Evolutionary conservation across 495 filamentous ascomycete genomes (phyloP).

Genomic region (Extremus antarcticus): DNA sequence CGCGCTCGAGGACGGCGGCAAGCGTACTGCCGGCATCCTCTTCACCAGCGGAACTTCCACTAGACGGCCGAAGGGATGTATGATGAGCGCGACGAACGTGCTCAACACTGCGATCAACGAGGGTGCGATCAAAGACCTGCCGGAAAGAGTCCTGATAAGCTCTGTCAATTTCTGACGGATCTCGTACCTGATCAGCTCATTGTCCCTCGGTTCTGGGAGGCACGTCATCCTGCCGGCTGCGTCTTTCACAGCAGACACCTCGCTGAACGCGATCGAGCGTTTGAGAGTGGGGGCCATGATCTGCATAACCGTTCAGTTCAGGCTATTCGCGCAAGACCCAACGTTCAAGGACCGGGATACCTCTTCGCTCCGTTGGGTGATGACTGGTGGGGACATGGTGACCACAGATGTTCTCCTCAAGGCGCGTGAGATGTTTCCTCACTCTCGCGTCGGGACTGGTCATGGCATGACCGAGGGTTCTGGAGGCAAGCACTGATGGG

Average conservation of each 20-base stretch:
- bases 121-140: background rate
- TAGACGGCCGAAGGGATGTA: slow-evolving; percentile 2
- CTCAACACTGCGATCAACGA: background rate
- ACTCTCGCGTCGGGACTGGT: background rate
- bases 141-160: background rate
- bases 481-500: no score
- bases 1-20: background rate
- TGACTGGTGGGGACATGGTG: background rate
- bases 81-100: background rate
- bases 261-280: background rate
- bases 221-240: background rate
- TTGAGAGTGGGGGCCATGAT: background rate
- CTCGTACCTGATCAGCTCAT: background rate
- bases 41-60: slow-evolving; percentile 5
- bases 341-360: background rate
- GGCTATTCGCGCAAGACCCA: background rate
- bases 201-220: background rate
- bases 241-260: background rate
- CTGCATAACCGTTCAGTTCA: background rate
- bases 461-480: background rate
- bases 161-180: background rate
- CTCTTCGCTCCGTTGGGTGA: background rate
- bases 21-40: background rate
- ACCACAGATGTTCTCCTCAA: background rate
- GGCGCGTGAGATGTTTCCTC: background rate